Evolutionary conservation across 1,284 basidiomycete genomes (phyloP), one percentile per base, ranked within the genome.

Genomic region (Cutaneotrichosporon sp.): DNA sequence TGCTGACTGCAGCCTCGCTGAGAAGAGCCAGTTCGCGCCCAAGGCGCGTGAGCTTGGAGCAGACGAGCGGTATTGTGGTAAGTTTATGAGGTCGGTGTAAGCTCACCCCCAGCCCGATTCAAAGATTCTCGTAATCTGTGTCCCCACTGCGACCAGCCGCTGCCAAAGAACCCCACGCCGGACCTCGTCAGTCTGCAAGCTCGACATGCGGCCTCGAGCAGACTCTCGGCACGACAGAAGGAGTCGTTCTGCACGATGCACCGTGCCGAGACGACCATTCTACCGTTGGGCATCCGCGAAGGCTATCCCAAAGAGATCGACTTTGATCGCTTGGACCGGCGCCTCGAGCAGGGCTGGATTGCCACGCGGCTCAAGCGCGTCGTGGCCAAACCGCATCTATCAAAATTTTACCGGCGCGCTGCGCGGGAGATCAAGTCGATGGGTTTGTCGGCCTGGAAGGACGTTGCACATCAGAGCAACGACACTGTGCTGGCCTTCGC

Each of bases 271-370:
- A 61, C 63, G 0, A 55, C 46, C 0, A 48, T 61, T 26, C 65
- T 75, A 26, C 71, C 71, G 2, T 55, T 68, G 3, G 72, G 71
- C 5, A 35, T 58, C 17, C 62, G 60, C 9, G 55, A 55, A 14
- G 70, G 70, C 0, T 75, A 66, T 51, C 71, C 70, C 1, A 22
- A 37, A 6, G 33, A 37, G 0, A 62, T 75, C 44, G 65, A 69
- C 39, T 72, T 71, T 45, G 20, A 37, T 7, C 16, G 29, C 7
- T 44, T 74, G 2, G 52, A 61, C 20, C 11, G 45, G 3, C 55
- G 67, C 12, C 49, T 74, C 8, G 64, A 67, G 49, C 32, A 19
- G 2, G 54, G 54, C 5, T 65, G 63, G 60, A 51, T 69, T 5
- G 55, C 61, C 37, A 31, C 47, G 2, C 54, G 56, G 17, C 29